These are phyloP conservation scores for Didymellaceae sp. DNA, from an alignment of 2,329 filamentous ascomycete genomes.

Conservation along the genomic window DNA sequence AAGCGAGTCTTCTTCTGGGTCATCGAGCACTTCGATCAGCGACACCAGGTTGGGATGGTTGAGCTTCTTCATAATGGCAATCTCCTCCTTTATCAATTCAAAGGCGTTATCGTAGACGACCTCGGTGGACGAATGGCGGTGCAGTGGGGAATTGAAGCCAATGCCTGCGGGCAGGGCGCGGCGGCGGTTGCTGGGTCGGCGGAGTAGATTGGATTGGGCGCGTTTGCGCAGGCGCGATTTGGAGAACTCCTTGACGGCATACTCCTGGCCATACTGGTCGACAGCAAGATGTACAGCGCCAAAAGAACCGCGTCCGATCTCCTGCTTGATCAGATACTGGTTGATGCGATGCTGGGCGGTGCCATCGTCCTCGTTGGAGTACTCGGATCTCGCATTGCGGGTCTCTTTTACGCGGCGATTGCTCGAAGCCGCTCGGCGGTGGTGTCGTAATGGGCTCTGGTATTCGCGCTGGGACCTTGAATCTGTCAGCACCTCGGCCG, in stretches of 20 bases:
- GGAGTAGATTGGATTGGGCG: slow-evolving; percentile 86
- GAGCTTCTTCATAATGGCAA: slow-evolving; percentile 99
- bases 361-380: slow-evolving; percentile 82
- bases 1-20: slow-evolving; percentile 91
- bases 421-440: slow-evolving; percentile 65
- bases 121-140: slow-evolving; percentile 64
- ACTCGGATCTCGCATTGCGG: slow-evolving; percentile 85
- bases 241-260: slow-evolving; percentile 96
- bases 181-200: slow-evolving; percentile 62
- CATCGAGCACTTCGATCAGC: slow-evolving; percentile 91
- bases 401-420: slow-evolving; percentile 80
- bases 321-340: slow-evolving; percentile 91
- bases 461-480: slow-evolving; percentile 64
- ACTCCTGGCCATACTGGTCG: slow-evolving; percentile 92
- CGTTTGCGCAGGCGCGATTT: slow-evolving; percentile 89
- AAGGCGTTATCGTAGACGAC: slow-evolving; percentile 71
- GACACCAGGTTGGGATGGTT: slow-evolving; percentile 94
- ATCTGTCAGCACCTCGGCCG: slow-evolving; percentile 32
- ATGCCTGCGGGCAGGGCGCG: slow-evolving; percentile 60
- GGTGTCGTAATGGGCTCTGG: slow-evolving; percentile 70
- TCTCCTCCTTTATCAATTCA: slow-evolving; percentile 90
- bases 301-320: slow-evolving; percentile 96
- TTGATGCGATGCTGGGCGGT: slow-evolving; percentile 86
- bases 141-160: slow-evolving; percentile 68
- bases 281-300: slow-evolving; percentile 89